A percentile compares a stretch with the other conserved stretches of the same genome.
Evolutionary conservation across 2,329 filamentous ascomycete genomes (phyloP).

Genomic region (Arthrobotrys conoides): DNA sequence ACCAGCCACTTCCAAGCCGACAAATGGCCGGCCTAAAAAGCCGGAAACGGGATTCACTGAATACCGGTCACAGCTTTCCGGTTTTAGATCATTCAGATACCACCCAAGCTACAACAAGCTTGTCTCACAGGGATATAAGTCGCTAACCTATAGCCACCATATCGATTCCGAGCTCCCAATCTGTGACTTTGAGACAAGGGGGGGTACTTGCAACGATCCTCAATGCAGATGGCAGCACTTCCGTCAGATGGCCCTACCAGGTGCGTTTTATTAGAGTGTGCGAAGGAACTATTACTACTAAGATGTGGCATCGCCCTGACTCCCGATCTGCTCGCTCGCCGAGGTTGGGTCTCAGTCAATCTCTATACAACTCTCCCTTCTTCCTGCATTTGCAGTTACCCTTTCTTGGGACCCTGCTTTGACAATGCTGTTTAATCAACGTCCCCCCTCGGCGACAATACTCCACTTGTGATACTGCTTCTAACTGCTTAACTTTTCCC

Average conservation of each 20-base stretch:
- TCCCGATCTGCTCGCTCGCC: neutral
- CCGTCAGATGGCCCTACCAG: constrained; percentile 77
- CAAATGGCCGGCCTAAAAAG: constrained; percentile 61
- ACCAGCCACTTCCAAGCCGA: neutral
- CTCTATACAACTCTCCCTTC: neutral
- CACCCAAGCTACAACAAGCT: constrained; percentile 81
- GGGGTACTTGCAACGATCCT: constrained; percentile 80
- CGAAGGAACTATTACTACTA: constrained; percentile 27
- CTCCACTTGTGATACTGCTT: constrained; percentile 35
- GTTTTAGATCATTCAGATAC: constrained; percentile 90
- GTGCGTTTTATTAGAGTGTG: constrained; percentile 73
- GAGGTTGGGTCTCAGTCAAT: neutral
- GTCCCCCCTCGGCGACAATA: neutral
- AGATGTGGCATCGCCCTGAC: constrained; percentile 23
- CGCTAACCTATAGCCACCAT: constrained; percentile 91
- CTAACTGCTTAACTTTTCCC: constrained; percentile 45
- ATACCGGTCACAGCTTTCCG: constrained; percentile 85
- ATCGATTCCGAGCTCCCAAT: constrained; percentile 82
- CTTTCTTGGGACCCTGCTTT: constrained; percentile 48
- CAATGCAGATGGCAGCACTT: constrained; percentile 87
- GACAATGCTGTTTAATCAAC: neutral
- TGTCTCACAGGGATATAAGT: constrained; percentile 83
- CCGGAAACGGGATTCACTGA: constrained; percentile 70
- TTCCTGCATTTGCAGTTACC: constrained; percentile 51
- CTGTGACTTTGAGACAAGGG: constrained; percentile 81